Evolutionary conservation across 768 basidiomycete species (phyloP), one percentile per base, ranked within the genome.

Genomic region (Kwoniella bestiolae): DNA sequence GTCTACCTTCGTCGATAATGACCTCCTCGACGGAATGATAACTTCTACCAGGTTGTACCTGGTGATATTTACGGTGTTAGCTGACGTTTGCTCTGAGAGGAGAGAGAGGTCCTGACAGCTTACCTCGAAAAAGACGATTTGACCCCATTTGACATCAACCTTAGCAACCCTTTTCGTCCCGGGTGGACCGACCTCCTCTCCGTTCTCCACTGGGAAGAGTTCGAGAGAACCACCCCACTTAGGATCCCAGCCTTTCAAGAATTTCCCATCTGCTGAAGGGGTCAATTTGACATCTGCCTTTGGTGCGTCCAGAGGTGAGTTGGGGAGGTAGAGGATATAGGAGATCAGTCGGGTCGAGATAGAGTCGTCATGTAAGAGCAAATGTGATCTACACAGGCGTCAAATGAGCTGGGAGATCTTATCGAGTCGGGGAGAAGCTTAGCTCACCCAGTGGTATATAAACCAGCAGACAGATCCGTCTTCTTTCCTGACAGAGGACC

Each of bases 1-100:
- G 85, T 47, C 87, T 82, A 0, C 89, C 89, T 47, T 90, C 90
- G 0, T 88, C 90, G 0, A 91, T 89, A n/a, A 95, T 87, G 32
- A 97, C 95, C 79, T 98, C 95, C 76, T 97, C 91, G 4, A 98
- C 95, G 0, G 93, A 91, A 80, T 98, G 95, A 82, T 97, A 97
- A 75, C 94, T 96, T 79, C 85, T 84, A 0, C 95, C 94, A 0
- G 95, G 95, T 81, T 95, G 92, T n/a, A 96, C 94, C 73, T 74
- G 45, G 11, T 21, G 31, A n/a, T 8, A 9, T 45, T 44, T 34
- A 11, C 29, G 41, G 18, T 1, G 23, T 34, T 29, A 56, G 34
- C 23, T 23, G 59, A 32, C 16, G 28, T 12, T 2, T 28, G 5
- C 26, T 16, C 16, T 32, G 32, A 14, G 23, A 56, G 4, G 4